Conservation (phyloP, 495 filamentous ascomycete genomes). For the Antarctomyces pellizariae region DNA sequence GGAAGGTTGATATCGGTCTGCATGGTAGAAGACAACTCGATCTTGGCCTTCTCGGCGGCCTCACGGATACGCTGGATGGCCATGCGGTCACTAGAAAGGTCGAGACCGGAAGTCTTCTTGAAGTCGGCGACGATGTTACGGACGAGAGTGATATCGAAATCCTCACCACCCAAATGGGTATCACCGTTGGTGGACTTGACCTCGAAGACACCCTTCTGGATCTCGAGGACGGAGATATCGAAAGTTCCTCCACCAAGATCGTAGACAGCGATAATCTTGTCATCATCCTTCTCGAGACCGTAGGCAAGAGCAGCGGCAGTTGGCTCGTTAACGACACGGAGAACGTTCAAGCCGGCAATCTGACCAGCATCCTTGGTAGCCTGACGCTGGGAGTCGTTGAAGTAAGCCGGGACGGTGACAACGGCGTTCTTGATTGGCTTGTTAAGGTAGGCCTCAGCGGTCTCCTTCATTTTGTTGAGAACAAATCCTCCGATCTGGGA, state of each 20-base stretch:
- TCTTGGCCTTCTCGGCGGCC: slow-evolving; percentile 99
- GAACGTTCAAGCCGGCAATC: slow-evolving; percentile 84
- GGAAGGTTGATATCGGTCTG: slow-evolving; percentile 98
- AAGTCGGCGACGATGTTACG: slow-evolving; percentile 88
- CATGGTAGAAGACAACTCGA: slow-evolving; percentile 86
- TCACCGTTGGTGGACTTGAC: slow-evolving; percentile 98
- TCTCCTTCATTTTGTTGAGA: slow-evolving; percentile 97
- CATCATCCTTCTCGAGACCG: slow-evolving; percentile 79
- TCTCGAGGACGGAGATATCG: slow-evolving; percentile 94
- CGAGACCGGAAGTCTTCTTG: slow-evolving; percentile 86
- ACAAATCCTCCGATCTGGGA: slow-evolving; percentile 96
- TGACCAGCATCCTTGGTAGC: slow-evolving; percentile 96
- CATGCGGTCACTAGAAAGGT: slow-evolving; percentile 87
- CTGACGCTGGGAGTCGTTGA: slow-evolving; percentile 95
- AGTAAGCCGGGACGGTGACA: slow-evolving; percentile 91
- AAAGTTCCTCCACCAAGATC: slow-evolving; percentile 98
- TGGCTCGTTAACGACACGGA: slow-evolving; percentile 92
- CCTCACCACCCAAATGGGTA: slow-evolving; percentile 92
- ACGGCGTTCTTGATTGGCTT: slow-evolving; percentile 85
- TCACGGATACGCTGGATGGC: slow-evolving; percentile 98
- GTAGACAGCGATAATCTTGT: slow-evolving; percentile 84
- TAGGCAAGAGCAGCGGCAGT: slow-evolving; percentile 90
- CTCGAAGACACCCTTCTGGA: slow-evolving; percentile 95
- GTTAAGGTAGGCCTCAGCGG: slow-evolving; percentile 73
- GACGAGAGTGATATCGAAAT: slow-evolving; percentile 92